Conservation (phyloP, 2,329 filamentous ascomycete genomes). For the Fusarium tanahbumbuense region DNA sequence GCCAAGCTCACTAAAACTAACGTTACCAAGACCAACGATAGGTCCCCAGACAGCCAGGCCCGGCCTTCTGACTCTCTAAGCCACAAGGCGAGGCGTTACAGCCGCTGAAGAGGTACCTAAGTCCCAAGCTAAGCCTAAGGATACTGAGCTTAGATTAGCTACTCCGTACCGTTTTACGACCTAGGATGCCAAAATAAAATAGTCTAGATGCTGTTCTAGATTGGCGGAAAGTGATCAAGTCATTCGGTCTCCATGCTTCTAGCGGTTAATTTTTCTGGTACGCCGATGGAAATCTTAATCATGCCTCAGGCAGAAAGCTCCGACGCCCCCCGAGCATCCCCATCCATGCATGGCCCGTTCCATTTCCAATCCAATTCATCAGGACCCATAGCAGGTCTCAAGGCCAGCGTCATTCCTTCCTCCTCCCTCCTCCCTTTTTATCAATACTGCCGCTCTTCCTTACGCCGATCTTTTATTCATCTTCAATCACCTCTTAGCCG, state of each 20-base stretch:
- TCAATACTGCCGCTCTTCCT: constrained; percentile 11
- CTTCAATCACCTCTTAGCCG: constrained; percentile 26
- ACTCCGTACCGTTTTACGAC: neutral
- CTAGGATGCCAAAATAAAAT: neutral
- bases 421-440: constrained; percentile 32
- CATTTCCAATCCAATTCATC: constrained; percentile 44
- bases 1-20: constrained; percentile 22
- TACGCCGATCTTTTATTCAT: constrained; percentile 25
- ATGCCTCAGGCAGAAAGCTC: constrained; percentile 38
- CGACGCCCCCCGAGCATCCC: constrained; percentile 33
- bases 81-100: constrained; percentile 27
- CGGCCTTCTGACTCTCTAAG: constrained; percentile 21
- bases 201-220: neutral
- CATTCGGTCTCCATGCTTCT: neutral
- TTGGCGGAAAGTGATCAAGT: neutral
- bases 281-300: constrained; percentile 10
- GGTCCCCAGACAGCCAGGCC: neutral
- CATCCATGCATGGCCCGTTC: constrained; percentile 24
- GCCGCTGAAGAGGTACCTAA: neutral
- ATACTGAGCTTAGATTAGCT: constrained; percentile 2
- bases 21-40: constrained; percentile 13
- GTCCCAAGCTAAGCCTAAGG: neutral
- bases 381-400: constrained; percentile 40
- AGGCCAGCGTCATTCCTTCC: constrained; percentile 39
- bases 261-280: neutral